These are phyloP conservation scores for Russula sp. DNA, from an alignment of 768 basidiomycete species.

Conservation along the genomic window DNA sequence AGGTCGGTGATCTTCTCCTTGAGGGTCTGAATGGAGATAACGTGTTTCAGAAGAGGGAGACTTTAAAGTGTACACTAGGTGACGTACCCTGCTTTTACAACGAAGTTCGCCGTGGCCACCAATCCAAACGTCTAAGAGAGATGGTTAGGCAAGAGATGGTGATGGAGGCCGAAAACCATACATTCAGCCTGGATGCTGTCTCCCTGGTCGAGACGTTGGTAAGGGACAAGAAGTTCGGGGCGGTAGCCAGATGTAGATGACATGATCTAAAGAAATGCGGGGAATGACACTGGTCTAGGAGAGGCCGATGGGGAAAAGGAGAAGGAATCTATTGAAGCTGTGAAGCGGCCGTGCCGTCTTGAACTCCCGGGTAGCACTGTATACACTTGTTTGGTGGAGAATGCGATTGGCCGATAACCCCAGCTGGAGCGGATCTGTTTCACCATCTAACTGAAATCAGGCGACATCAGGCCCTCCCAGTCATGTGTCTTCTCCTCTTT, in stretches of 20 bases:
- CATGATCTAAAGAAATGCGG: slow-evolving; percentile 16
- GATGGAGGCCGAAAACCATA: slow-evolving; percentile 38
- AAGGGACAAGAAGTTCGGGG: slow-evolving; percentile 87
- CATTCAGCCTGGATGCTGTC: slow-evolving; percentile 94
- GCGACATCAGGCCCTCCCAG: background rate
- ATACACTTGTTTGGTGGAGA: background rate
- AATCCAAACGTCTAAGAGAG: slow-evolving; percentile 86
- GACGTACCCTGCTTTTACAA: slow-evolving; percentile 87
- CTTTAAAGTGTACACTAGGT: slow-evolving; percentile 10
- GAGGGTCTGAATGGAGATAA: slow-evolving; percentile 60
- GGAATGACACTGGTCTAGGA: slow-evolving; percentile 1
- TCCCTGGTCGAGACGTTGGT: slow-evolving; percentile 85
- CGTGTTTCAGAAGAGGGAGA: slow-evolving; percentile 10
- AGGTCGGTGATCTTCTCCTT: slow-evolving; percentile 83
- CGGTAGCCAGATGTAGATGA: slow-evolving; percentile 48
- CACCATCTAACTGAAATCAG: background rate
- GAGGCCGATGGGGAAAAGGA: background rate
- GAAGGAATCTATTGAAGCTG: background rate
- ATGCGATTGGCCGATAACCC: slow-evolving; percentile 21
- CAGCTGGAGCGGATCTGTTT: background rate
- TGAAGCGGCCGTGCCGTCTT: background rate
- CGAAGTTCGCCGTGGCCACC: slow-evolving; percentile 93
- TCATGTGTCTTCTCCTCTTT: too few relatives aligned
- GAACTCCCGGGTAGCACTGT: background rate
- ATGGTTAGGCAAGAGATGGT: slow-evolving; percentile 21